Base-by-base conservation (phyloP, 2,329 filamentous ascomycete genomes). In the Phaeosphaeriaceae sp. region DNA sequence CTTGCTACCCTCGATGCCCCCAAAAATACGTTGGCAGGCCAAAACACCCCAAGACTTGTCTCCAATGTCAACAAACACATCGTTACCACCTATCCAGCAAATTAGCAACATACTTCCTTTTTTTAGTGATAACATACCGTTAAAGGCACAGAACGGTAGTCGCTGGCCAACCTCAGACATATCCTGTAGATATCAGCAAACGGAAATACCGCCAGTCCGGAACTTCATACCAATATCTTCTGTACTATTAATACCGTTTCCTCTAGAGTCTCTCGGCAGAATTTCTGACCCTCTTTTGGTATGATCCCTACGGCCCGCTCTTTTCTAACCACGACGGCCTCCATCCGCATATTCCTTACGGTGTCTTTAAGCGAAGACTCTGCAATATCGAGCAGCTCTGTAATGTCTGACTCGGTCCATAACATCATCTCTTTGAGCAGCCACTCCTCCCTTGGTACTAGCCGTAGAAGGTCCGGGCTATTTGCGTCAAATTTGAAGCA, bases 31-130 rank as follows among this genome's bases (percentile, higher is more conserved):
- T 77, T 99, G 94, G 71, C 92, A 97, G 3, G 92, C 91, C 28
- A 89, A 82, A 2, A 99, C 94, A 57, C 94, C 94, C 89, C 92
- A 96, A 44, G 88, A 92, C 77, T 99, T 99, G 77, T 99, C 94
- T 47, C 94, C 94, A 67, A 99, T 97, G 72, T 99, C 94, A 45
- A 99, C 92, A 74, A 99, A 99, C 34, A 97, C 92, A 72, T 99
- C 94, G 54, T 94, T 93, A 9, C 94, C 94, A 45, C 93, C 79
- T 82, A 36, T 2, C 16, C 11, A n/a, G 12, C 8, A n/a, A 21
- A 49, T 70, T 30, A 69, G 66, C 44, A 45, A 21, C 21, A 17
- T 29, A 17, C 29, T 7, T 7, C 4, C 18, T 6, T 13, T 2
- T 3, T 8, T 13, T 11, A 20, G 3, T 13, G 16, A 15, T 11